Evolutionary conservation across 192 early-diverging fungal species (phyloP).

Genomic region (Jimgerdemannia lactiflua): DNA sequence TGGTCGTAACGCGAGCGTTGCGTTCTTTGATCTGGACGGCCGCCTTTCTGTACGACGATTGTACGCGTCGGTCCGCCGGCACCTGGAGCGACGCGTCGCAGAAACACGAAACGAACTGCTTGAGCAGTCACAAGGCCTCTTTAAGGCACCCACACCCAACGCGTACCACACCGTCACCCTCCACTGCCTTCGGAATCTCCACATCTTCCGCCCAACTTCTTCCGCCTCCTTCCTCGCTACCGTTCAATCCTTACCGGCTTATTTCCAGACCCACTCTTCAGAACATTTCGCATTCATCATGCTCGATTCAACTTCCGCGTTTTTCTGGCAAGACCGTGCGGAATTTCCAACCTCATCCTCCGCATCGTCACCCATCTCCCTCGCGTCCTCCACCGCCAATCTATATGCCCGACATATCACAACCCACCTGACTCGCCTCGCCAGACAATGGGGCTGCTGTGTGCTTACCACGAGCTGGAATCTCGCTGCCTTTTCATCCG

Average conservation of each 20-base stretch:
- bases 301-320: background rate
- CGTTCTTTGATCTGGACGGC: background rate
- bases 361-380: background rate
- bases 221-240: background rate
- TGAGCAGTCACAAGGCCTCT: background rate
- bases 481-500: background rate
- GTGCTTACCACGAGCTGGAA: background rate
- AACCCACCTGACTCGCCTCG: background rate
- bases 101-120: background rate
- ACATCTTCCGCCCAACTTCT: background rate
- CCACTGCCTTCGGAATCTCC: background rate
- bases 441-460: background rate
- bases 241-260: background rate
- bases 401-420: background rate
- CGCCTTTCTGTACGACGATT: background rate
- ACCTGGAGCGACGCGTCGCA: background rate
- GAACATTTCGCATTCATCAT: background rate
- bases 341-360: background rate
- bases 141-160: background rate
- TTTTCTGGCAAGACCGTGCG: background rate
- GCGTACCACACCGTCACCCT: background rate
- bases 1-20: background rate
- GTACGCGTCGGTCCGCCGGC: background rate
- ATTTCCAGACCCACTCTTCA: background rate
- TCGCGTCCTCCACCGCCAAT: background rate